Evolutionary conservation across 805 yeast species (phyloP).

Genomic region (Myxozyma vanderwaltii): DNA sequence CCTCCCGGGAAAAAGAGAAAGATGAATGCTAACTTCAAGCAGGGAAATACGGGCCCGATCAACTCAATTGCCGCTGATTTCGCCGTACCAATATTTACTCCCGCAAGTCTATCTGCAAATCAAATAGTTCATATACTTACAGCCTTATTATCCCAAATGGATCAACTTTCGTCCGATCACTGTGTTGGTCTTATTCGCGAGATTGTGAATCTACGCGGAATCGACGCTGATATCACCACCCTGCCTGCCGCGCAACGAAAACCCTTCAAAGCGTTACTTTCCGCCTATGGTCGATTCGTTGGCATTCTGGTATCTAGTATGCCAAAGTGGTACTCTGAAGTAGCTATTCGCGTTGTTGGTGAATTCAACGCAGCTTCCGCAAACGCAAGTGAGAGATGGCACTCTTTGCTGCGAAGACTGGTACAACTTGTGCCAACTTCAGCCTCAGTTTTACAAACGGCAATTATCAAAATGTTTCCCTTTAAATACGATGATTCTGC

Average conservation of each 20-base stretch:
- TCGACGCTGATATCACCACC: slow-evolving; percentile 50
- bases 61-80: slow-evolving; percentile 64
- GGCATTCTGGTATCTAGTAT: slow-evolving; percentile 77
- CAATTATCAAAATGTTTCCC: slow-evolving; percentile 68
- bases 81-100: slow-evolving; percentile 52
- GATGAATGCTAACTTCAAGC: slow-evolving; percentile 35
- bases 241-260: slow-evolving; percentile 36
- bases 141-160: slow-evolving; percentile 62
- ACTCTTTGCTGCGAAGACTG: slow-evolving; percentile 64
- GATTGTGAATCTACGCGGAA: slow-evolving; percentile 66
- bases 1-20: too few relatives aligned
- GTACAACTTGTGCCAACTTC: slow-evolving; percentile 81
- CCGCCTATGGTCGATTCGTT: slow-evolving; percentile 68
- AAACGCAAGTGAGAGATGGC: slow-evolving; percentile 54
- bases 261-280: slow-evolving; percentile 21
- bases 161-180: slow-evolving; percentile 61
- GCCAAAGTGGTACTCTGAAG: slow-evolving; percentile 89
- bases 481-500: slow-evolving; percentile 66
- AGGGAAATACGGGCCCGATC: slow-evolving; percentile 57
- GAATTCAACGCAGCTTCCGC: slow-evolving; percentile 51
- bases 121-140: slow-evolving; percentile 60
- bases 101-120: slow-evolving; percentile 56
- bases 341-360: slow-evolving; percentile 65
- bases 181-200: slow-evolving; percentile 60
- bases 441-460: slow-evolving; percentile 60